phyloP scores from a whole-genome alignment of 495 filamentous ascomycete species.

The Opeltia flavorubescens region DNA sequence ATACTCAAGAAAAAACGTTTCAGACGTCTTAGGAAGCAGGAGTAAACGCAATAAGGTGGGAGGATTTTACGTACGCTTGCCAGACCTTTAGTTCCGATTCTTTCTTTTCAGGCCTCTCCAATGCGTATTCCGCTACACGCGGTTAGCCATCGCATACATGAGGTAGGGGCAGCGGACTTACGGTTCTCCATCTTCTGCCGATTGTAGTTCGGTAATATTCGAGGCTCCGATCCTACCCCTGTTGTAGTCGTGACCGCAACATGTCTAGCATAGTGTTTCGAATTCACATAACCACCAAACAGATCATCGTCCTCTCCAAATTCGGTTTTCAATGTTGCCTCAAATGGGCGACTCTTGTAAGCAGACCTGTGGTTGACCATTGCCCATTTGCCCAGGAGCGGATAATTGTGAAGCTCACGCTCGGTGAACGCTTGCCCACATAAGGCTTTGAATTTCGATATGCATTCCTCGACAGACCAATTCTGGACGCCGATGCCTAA shows the following conservation, averaged over 20 bases:
- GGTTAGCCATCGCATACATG: neutral
- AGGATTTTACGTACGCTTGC: slow-evolving; percentile 29
- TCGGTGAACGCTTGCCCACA: slow-evolving; percentile 27
- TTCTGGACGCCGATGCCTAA: slow-evolving; percentile 35
- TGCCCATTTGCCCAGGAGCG: too few species aligned
- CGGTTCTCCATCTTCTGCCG: slow-evolving; percentile 8
- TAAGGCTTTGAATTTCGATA: slow-evolving; percentile 27
- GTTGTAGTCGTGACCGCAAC: slow-evolving; percentile 34
- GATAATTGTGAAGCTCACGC: slow-evolving; percentile 20
- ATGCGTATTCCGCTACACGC: slow-evolving; percentile 17
- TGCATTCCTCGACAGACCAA: slow-evolving; percentile 27
- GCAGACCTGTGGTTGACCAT: slow-evolving; percentile 22
- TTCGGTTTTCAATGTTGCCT: slow-evolving; percentile 17
- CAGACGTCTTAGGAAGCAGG: too few species aligned
- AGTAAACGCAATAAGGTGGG: neutral
- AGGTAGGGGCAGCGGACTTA: neutral
- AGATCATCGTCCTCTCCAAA: slow-evolving; percentile 21
- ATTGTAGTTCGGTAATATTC: slow-evolving; percentile 38
- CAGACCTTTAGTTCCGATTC: slow-evolving; percentile 30
- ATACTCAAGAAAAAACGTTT: too few species aligned
- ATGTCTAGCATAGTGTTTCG: slow-evolving; percentile 20
- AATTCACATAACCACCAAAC: slow-evolving; percentile 22
- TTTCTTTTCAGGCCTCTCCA: slow-evolving; percentile 28
- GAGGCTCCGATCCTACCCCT: slow-evolving; percentile 18
- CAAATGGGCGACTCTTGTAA: slow-evolving; percentile 27